phyloP scores from a whole-genome alignment of 2,329 filamentous ascomycete genomes.

The Bipolaris sorokiniana region DNA sequence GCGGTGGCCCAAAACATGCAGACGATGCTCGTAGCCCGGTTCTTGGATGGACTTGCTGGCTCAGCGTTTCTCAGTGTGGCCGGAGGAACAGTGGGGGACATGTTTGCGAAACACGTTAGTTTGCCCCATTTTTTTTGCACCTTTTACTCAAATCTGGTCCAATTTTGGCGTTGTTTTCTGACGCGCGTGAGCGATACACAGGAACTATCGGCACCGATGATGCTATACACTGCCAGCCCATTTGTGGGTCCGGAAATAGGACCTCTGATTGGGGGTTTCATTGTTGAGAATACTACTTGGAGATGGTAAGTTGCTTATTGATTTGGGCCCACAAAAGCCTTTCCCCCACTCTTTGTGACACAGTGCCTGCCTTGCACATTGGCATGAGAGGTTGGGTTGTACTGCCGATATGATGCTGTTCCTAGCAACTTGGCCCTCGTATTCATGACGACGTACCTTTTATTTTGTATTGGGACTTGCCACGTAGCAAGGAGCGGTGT shows the following conservation, averaged over 20 bases:
- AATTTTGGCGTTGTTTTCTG: conserved; percentile 24
- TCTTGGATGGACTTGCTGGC: conserved; percentile 76
- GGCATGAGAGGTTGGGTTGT: conserved; percentile 3
- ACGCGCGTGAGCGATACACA: conserved; percentile 18
- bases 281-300: conserved; percentile 76
- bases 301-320: conserved; percentile 46
- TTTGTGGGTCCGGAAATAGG: conserved; percentile 65
- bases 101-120: conserved; percentile 46
- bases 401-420: conserved; percentile 1
- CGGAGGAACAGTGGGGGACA: conserved; percentile 82
- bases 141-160: too few relatives aligned
- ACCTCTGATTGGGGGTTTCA: conserved; percentile 75
- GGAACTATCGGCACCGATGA: conserved; percentile 80
- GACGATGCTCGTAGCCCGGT: conserved; percentile 78
- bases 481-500: conserved; percentile 23
- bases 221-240: conserved; percentile 65
- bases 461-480: not conserved
- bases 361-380: conserved; percentile 7
- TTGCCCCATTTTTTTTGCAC: not conserved
- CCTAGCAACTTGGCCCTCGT: conserved; percentile 6
- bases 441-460: not conserved
- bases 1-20: conserved; percentile 82
- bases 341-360: conserved; percentile 12
- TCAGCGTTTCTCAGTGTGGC: conserved; percentile 70
- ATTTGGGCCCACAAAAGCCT: conserved; percentile 8